Evolutionary conservation across 352 stramenopile species (phyloP).

Genomic region (Globisporangium spinosum): DNA sequence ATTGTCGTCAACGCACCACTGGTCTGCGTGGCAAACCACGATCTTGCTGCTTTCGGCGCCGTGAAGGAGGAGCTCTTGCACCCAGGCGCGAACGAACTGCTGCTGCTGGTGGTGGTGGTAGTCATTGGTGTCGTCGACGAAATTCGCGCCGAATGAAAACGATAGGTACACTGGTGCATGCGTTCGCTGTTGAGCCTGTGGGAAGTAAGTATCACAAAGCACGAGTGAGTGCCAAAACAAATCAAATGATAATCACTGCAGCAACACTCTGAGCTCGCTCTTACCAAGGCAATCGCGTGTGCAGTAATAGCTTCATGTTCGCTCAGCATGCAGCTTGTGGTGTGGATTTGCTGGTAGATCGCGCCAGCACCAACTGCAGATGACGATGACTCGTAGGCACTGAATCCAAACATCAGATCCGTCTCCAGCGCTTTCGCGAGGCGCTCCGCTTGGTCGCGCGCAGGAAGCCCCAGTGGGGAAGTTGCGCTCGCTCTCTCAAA

Average conservation of each 20-base stretch:
- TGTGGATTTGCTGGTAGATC: slow-evolving; percentile 68
- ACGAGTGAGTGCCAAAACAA: not conserved
- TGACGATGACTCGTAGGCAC: slow-evolving; percentile 7
- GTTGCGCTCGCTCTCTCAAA: slow-evolving; percentile 19
- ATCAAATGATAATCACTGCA: not conserved
- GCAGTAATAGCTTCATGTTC: slow-evolving; percentile 29
- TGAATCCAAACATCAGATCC: slow-evolving; percentile 67
- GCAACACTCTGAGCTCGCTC: not conserved
- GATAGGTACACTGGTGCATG: slow-evolving; percentile 65
- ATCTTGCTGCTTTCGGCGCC: slow-evolving; percentile 43
- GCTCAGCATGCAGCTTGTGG: slow-evolving; percentile 8
- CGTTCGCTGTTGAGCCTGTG: slow-evolving; percentile 48
- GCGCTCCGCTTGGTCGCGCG: slow-evolving; percentile 38
- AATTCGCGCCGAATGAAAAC: slow-evolving; percentile 29
- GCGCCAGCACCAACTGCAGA: slow-evolving; percentile 34
- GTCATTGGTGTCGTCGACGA: not conserved
- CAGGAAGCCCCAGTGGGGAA: slow-evolving; percentile 15
- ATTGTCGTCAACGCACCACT: slow-evolving; percentile 40
- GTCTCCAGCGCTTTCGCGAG: slow-evolving; percentile 54
- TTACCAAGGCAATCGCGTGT: slow-evolving; percentile 36
- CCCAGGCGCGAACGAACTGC: slow-evolving; percentile 29
- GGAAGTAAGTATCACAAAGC: not conserved
- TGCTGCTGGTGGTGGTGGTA: slow-evolving; percentile 2
- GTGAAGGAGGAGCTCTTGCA: slow-evolving; percentile 30
- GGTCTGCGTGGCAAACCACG: slow-evolving; percentile 68